These are phyloP conservation scores for Bassia scoparia DNA, from an alignment of 148 eudicot genomes.

Conservation along the genomic window DNA sequence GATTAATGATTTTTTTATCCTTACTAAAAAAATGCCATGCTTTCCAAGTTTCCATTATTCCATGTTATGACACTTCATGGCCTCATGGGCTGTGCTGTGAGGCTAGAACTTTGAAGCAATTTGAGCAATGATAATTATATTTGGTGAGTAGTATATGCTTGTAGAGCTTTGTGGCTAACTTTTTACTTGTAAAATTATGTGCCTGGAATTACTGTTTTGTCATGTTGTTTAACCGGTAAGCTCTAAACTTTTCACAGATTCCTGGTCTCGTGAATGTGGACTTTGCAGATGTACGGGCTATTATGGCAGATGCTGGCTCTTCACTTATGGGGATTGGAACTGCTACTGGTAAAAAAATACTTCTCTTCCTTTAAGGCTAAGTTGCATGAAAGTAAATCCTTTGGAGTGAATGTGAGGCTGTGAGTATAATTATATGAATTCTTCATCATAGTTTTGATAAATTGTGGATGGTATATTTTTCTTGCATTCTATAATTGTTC, in stretches of 20 bases:
- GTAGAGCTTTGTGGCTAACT: conserved; percentile 1
- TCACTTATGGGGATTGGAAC: conserved; percentile 98
- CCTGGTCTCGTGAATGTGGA: conserved; percentile 97
- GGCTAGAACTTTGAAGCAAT: neutral
- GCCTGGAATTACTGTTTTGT: neutral
- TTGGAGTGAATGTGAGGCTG: conserved; percentile 2
- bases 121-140: neutral
- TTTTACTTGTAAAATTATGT: neutral
- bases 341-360: conserved; percentile 67
- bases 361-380: neutral
- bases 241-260: conserved; percentile 45
- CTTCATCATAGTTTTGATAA: neutral
- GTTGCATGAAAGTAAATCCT: neutral
- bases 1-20: neutral
- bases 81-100: neutral
- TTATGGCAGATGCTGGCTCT: conserved; percentile 98
- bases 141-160: neutral
- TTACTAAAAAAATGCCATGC: neutral
- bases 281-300: conserved; percentile 98
- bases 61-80: neutral
- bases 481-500: neutral
- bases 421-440: neutral
- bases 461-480: neutral
- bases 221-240: neutral
- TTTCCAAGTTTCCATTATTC: neutral